Evolutionary conservation across 1,284 basidiomycete species (phyloP), one percentile per base, ranked within the genome.

Genomic region (Moniliella sp.): DNA sequence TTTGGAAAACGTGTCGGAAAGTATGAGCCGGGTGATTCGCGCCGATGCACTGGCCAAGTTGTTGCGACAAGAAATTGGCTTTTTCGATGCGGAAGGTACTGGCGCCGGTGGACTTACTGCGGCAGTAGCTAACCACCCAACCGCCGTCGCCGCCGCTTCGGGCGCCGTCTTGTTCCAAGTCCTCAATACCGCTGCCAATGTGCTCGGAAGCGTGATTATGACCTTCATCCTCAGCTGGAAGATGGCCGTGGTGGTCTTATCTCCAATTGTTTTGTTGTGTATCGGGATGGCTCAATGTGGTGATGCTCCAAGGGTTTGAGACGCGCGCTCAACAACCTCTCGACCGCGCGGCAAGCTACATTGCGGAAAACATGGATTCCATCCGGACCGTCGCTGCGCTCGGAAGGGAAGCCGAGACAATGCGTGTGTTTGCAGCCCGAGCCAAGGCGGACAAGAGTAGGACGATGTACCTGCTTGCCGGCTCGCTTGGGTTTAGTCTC

Each of bases 301-400:
- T 45, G 25, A 44, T 54, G 26, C 47, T 56, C 12, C 48, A 56
- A 27, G 50, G 50, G 16, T 49, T 45, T 26, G 61, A 62, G 26
- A 38, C 45, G 13, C 46, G 54, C 13, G 48, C 44, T 1, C 42
- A 61, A 32, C 42, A 51, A 26, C 48, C 51, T 8, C 38, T 52
- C 3, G 46, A 52, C 17, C 37, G 40, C 9, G 54, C 53, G 1
- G 44, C 53, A 4, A 37, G 52, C 1, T 64, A 57, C 33, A 53
- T 65, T 8, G 46, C 54, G n/a, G 64, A 66, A 33, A 45, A 61
- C 9, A 58, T 63, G 15, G 63, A 64, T 31, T 56, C 59, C 4
- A 61, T 65, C 27, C 48, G 55, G 39, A 60, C 61, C 0, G 59
- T 65, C 5, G 51, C 61, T 3, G 56, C 64, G 1, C 47, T 65